Base-by-base conservation (phyloP, 2,329 filamentous ascomycete species). In the Exserohilum rostratum region DNA sequence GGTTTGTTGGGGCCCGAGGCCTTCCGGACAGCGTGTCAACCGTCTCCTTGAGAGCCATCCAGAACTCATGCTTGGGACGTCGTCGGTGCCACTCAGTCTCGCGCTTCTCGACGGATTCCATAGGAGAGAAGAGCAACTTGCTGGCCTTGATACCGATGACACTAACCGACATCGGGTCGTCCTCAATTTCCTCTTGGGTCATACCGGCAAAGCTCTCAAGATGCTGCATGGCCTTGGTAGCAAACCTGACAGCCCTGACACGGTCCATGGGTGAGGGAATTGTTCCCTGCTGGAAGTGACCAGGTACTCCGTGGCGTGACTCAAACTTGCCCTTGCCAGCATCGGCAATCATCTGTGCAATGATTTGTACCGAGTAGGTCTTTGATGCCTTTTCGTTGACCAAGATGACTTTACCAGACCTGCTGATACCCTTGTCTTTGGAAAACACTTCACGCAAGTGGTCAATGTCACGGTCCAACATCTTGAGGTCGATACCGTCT, bases 61-160 rank as follows among this genome's bases (percentile, higher is more conserved):
- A 99, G 80, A 91, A 93, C 64, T 95, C 90, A 50, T 86, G 78
- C 77, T 87, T 90, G 42, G 95, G 93, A 46, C 95, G 83, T 46
- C 95, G 83, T 75, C 96, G 92, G 62, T 87, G 85, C 95, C 95
- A 99, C 79, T 99, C 93, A 3, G 95, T 98, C 69, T 93, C 90
- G 20, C 64, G 85, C 64, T 86, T 85, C 79, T 98, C 95, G 7
- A 98, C 83, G 38, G 85, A 83, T 67, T 87, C 84, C 85, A 98
- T 90, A 0, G 89, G 82, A 7, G 86, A 89, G 75, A 98, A 96
- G n/a, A 93, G 86, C 9, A 99, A 90, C 68, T 89, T 87, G 1
- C 92, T 92, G 18, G 93, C 93, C 77, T 91, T 88, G 73, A 99
- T 93, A 22, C 95, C 95, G 69, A 99, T 98, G 34, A 99, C 91